A percentile compares a stretch with the other conserved stretches of the same genome.
Evolutionary conservation across 176 grass and related monocot species (phyloP).

Genomic region (Hyparrhenia diplandra): DNA sequence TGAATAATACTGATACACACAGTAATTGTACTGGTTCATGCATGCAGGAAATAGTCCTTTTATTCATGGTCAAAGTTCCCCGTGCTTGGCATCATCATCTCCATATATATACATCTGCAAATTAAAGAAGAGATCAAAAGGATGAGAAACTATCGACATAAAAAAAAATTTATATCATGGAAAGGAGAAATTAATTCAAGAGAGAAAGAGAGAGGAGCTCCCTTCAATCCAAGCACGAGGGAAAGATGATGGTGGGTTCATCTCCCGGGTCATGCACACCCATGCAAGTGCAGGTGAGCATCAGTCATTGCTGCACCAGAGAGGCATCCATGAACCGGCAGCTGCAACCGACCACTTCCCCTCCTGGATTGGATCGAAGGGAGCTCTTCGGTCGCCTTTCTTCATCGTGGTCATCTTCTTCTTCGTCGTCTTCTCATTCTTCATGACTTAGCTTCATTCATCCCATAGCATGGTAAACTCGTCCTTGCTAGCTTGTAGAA

Average conservation of each 20-base stretch:
- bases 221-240: constrained; percentile 93
- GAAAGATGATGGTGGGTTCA: constrained; percentile 53
- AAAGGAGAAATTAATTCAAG: background rate
- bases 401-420: background rate
- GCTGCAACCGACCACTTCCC: constrained; percentile 66
- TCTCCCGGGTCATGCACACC: constrained; percentile 79
- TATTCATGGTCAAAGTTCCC: background rate
- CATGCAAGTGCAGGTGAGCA: constrained; percentile 40
- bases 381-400: constrained; percentile 44
- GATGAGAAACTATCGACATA: background rate
- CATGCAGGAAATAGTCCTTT: background rate
- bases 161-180: background rate
- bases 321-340: constrained; percentile 80
- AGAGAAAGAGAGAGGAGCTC: constrained; percentile 62
- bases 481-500: background rate
- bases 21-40: background rate
- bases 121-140: background rate
- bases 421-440: background rate
- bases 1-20: background rate
- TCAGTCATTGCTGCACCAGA: constrained; percentile 25
- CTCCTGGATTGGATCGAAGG: constrained; percentile 76
- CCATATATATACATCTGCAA: background rate
- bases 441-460: background rate
- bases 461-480: background rate
- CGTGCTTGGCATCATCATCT: background rate